phyloP scores from a whole-genome alignment of 805 yeast genomes.

The Ogataea parapolymorpha region DNA sequence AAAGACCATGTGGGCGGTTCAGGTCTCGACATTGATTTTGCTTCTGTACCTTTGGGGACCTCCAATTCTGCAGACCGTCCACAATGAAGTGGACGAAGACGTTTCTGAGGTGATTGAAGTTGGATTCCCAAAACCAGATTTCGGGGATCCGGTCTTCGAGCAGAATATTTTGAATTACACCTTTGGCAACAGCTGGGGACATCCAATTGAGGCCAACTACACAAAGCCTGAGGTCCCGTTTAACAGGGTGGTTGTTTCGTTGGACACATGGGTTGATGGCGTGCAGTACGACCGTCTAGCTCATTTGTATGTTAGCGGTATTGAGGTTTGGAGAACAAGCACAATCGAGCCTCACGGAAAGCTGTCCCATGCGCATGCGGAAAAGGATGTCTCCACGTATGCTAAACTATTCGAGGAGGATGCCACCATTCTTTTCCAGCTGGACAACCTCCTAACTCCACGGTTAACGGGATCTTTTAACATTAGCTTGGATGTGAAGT shows the following conservation, averaged over 20 bases:
- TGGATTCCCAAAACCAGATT: slow-evolving; percentile 27
- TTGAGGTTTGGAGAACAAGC: slow-evolving; percentile 79
- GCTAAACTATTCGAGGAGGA: slow-evolving; percentile 44
- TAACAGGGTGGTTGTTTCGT: slow-evolving; percentile 50
- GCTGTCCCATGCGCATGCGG: slow-evolving; percentile 43
- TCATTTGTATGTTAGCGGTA: slow-evolving; percentile 58
- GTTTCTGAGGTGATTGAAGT: slow-evolving; percentile 33
- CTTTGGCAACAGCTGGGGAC: slow-evolving; percentile 62
- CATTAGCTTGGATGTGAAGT: slow-evolving; percentile 48
- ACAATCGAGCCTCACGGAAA: slow-evolving; percentile 73
- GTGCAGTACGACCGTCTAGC: slow-evolving; percentile 65
- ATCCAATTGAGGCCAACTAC: slow-evolving; percentile 43
- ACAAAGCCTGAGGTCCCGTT: slow-evolving; percentile 44
- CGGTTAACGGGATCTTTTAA: slow-evolving; percentile 60
- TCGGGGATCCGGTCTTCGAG: slow-evolving; percentile 38
- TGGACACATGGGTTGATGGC: slow-evolving; percentile 53
- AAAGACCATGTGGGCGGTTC: not conserved
- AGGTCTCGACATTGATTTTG: not conserved
- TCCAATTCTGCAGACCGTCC: not conserved
- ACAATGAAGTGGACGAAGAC: not conserved
- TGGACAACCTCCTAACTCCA: slow-evolving; percentile 59
- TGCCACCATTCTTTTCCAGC: slow-evolving; percentile 48
- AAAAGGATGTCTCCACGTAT: slow-evolving; percentile 65
- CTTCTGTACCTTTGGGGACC: not conserved
- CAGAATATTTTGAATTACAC: slow-evolving; percentile 41